Evolutionary conservation across 257 asterid genomes (phyloP).

Genomic region (Penstemon eatonii): DNA sequence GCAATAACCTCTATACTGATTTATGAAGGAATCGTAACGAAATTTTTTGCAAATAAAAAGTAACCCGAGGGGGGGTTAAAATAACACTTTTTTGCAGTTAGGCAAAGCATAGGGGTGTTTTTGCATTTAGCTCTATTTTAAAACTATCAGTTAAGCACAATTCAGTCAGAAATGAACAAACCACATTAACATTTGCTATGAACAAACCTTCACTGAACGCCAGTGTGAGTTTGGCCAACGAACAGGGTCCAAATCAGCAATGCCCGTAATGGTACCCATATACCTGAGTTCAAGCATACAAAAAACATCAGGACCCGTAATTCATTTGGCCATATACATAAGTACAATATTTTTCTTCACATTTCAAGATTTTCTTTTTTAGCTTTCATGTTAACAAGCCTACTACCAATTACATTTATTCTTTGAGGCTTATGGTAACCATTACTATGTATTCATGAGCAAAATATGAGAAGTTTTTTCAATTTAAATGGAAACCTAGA

Average conservation of each 20-base stretch:
- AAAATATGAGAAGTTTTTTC: neutral
- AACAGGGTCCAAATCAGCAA: conserved; percentile 80
- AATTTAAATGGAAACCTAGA: conserved; percentile 14
- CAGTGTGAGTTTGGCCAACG: conserved; percentile 96
- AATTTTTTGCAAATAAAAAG: no score
- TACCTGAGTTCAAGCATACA: conserved; percentile 50
- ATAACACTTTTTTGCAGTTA: no score
- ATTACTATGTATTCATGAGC: neutral
- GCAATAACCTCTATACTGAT: no score
- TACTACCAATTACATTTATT: neutral
- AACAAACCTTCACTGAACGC: conserved; percentile 85
- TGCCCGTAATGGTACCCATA: conserved; percentile 90
- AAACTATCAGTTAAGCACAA: neutral
- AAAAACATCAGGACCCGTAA: neutral
- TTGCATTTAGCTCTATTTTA: neutral
- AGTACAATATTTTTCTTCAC: no score
- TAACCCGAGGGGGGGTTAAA: no score
- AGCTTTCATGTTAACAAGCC: neutral
- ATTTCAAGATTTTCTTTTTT: neutral
- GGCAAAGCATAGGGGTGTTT: no score
- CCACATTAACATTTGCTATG: neutral
- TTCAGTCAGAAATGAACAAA: neutral
- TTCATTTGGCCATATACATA: neutral
- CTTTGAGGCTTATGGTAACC: neutral
- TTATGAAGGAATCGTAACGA: no score